Conservation (phyloP, 2,329 filamentous ascomycete species). For the Sporothrix phasma region DNA sequence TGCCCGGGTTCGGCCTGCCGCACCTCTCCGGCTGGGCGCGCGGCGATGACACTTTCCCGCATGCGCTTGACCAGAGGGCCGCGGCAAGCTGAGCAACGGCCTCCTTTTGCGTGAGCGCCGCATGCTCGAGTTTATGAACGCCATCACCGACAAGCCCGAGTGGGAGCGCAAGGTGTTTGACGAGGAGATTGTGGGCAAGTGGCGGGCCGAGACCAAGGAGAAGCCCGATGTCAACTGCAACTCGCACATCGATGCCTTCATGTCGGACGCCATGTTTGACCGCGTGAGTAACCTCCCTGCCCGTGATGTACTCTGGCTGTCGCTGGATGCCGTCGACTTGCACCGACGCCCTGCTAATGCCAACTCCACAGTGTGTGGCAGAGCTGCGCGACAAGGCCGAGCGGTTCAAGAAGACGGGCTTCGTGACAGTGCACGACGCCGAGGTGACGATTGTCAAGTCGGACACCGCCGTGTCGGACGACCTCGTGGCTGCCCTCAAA, state of each 20-base stretch:
- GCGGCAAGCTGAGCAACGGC: not conserved
- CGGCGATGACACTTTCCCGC: not conserved
- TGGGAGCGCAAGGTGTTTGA: conserved; percentile 30
- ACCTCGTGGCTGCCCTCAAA: conserved; percentile 27
- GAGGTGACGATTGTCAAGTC: conserved; percentile 40
- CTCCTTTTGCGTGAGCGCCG: conserved; percentile 24
- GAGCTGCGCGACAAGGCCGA: conserved; percentile 42
- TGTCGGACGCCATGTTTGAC: conserved; percentile 17
- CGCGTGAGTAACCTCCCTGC: conserved; percentile 5
- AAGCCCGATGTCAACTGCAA: not conserved
- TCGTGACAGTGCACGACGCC: conserved; percentile 36
- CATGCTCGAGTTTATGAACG: conserved; percentile 29
- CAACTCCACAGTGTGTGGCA: conserved; percentile 28
- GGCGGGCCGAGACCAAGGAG: conserved; percentile 24
- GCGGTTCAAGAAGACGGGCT: conserved; percentile 31
- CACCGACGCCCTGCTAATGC: not conserved
- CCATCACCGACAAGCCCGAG: conserved; percentile 29
- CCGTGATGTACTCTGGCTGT: no score
- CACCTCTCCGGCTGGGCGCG: not conserved
- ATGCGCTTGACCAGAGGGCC: not conserved
- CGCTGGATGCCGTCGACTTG: not conserved
- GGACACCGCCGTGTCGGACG: conserved; percentile 33
- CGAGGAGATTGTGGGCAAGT: conserved; percentile 26
- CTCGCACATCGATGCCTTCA: conserved; percentile 16
- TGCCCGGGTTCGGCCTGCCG: conserved; percentile 14